Evolutionary conservation across 441 rosid genomes (phyloP), one percentile per base, ranked within the genome.

Genomic region (Gossypium lobatum): DNA sequence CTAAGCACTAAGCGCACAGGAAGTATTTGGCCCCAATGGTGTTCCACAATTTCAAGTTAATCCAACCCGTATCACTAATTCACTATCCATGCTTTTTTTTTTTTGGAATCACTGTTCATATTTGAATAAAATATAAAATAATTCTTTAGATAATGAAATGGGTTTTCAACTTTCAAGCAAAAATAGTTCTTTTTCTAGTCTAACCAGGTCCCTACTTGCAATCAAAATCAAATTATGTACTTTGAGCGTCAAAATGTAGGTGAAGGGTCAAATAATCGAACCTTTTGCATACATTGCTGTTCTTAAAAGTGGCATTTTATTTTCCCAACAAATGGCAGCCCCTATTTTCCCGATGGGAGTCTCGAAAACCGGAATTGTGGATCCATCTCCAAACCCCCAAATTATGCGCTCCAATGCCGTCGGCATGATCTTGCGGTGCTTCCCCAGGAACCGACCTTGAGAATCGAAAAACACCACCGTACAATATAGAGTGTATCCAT

Each of bases 331-430:
- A 70, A 93, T 87, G 60, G 93, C 97, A 61, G 95, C 96, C 37
- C 97, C 97, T 0, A 95, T 87, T 80, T 92, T 95, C 9, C 97
- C 97, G 53, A 92, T 72, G 1, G 93, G 88, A 25, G 96, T 89
- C 50, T 91, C 92, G 50, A 91, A 84, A 66, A 95, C 95, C 2
- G 96, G 95, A 71, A 95, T 86, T 1, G 95, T 95, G 0, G 96
- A 95, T 62, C 97, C 97, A 82, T 93, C 99, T 54, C 97, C 97
- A 18, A 91, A 92, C 26, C 99, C 99, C 99, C 97, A 95, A 18
- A 95, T 85, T 46, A 90, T 83, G 59, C 95, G 97, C 82, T 95
- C 99, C 21, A 90, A 75, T 50, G 89, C 94, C 0, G 97, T 95
- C 61, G 97, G 98, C 97, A 92, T 91, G 81, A 93, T 61, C 80